Conservation (phyloP, 2,329 filamentous ascomycete species). For the Aspergillus hortae region DNA sequence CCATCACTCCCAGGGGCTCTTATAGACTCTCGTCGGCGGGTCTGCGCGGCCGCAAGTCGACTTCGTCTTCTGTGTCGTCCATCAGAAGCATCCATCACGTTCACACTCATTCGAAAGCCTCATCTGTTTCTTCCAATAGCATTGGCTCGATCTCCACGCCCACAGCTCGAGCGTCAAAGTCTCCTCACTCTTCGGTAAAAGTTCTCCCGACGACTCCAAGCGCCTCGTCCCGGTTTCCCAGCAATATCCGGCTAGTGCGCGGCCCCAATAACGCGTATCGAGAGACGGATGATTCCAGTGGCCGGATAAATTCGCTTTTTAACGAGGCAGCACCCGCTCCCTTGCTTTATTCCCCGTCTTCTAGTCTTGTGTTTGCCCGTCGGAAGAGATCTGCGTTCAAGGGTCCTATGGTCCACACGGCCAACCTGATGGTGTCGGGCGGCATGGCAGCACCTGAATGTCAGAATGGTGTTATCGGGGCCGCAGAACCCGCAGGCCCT, state of each 20-base stretch:
- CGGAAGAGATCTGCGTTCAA: constrained; percentile 46
- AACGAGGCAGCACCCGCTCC: constrained; percentile 37
- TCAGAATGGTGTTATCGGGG: constrained; percentile 25
- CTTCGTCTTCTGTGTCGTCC: constrained; percentile 89
- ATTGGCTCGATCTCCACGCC: constrained; percentile 67
- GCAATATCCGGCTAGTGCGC: constrained; percentile 78
- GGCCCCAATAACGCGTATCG: constrained; percentile 33
- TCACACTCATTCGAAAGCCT: constrained; percentile 89
- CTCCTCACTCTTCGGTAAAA: constrained; percentile 87
- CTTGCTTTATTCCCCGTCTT: constrained; percentile 37
- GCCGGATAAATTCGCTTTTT: constrained; percentile 29
- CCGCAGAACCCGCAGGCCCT: constrained; percentile 12
- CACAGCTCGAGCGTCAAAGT: constrained; percentile 64
- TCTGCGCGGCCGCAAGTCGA: constrained; percentile 87
- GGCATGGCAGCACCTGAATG: constrained; percentile 33
- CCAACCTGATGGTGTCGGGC: constrained; percentile 31
- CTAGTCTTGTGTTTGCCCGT: constrained; percentile 44
- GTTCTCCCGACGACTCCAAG: constrained; percentile 90
- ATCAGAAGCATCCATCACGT: constrained; percentile 87
- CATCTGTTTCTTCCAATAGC: constrained; percentile 80
- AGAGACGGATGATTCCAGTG: constrained; percentile 22
- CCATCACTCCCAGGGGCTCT: constrained; percentile 81
- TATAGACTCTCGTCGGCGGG: constrained; percentile 80
- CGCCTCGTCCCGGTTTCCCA: constrained; percentile 67
- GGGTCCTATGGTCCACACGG: constrained; percentile 41